phyloP scores from a whole-genome alignment of 2,329 filamentous ascomycete genomes.

The Nemania sp. region DNA sequence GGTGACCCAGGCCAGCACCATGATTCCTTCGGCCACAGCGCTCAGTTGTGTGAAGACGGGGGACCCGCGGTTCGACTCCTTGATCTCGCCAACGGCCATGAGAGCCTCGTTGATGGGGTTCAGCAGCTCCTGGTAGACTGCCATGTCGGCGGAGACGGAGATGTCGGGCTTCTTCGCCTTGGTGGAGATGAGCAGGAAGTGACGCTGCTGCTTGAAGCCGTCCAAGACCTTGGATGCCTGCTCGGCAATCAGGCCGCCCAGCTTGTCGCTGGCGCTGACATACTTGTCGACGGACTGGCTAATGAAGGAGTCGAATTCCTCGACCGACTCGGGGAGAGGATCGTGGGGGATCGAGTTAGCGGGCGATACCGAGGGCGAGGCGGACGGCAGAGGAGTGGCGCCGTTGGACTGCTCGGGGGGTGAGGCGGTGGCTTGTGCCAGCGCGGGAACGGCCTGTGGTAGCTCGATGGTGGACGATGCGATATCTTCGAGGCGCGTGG shows the following conservation, averaged over 20 bases:
- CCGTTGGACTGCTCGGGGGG: slow-evolving; percentile 42
- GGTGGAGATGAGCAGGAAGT: slow-evolving; percentile 84
- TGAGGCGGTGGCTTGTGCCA: slow-evolving; percentile 47
- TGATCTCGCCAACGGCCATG: slow-evolving; percentile 76
- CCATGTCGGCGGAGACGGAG: slow-evolving; percentile 56
- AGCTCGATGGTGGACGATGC: slow-evolving; percentile 73
- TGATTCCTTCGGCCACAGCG: slow-evolving; percentile 87
- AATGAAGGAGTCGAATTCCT: slow-evolving; percentile 85
- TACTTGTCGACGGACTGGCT: slow-evolving; percentile 75
- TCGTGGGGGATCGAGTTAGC: slow-evolving; percentile 49
- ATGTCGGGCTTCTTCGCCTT: slow-evolving; percentile 91
- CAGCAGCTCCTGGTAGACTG: slow-evolving; percentile 74
- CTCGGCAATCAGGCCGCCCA: slow-evolving; percentile 78
- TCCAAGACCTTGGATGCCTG: slow-evolving; percentile 66
- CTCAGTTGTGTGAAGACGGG: slow-evolving; percentile 80
- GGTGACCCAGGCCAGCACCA: slow-evolving; percentile 87
- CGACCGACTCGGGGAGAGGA: slow-evolving; percentile 74
- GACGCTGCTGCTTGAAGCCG: slow-evolving; percentile 83
- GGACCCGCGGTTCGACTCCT: slow-evolving; percentile 78
- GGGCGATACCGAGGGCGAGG: slow-evolving; percentile 40
- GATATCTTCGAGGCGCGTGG: slow-evolving; percentile 94
- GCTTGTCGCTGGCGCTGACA: slow-evolving; percentile 73
- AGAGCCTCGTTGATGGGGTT: slow-evolving; percentile 86
- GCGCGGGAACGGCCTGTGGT: slow-evolving; percentile 54
- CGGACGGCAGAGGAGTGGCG: slow-evolving; percentile 44